Evolutionary conservation across 805 yeast species (phyloP), one percentile per base, ranked within the genome.

Genomic region (Yamadazyma sp.): DNA sequence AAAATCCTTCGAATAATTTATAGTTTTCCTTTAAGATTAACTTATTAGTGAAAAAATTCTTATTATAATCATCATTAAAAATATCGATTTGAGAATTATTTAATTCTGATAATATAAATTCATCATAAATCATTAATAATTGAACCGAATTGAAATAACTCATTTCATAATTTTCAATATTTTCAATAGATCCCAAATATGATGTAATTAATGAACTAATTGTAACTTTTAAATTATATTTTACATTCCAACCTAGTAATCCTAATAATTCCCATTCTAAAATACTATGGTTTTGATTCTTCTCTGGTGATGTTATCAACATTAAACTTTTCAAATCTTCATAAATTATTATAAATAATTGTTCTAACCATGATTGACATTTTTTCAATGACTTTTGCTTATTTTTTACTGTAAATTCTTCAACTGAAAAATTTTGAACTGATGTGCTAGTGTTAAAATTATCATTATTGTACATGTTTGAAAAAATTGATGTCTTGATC

Each of bases 351-450:
- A 82, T 62, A 52, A 86, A 82, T 33, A 86, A 60, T 49, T 80
- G 80, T 44, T 86, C 95, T 20, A 86, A 64, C 89, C 95, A 84
- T 36, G 78, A 65, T 51, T 82, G 91, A 55, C 94, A 84, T 20
- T 23, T 33, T 7, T 24, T 23, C 5, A 19, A 12, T 14, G 25
- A 23, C 33, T 65, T 49, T 15, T 45, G 32, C 17, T 36, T 35
- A 20, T 50, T 44, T 36, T 52, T 45, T 2, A 55, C 57, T 10
- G 48, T 52, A 21, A 30, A 14, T 36, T 35, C 49, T 2, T 36
- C 31, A 5, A 43, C 7, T 5, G 19, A 10, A 9, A 11, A 12
- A 25, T 35, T 10, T n/a, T n/a, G n/a, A 8, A 5, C n/a, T 14
- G 20, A 14, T n/a, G 7, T 27, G n/a, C n/a, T n/a, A n/a, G n/a